A percentile compares a stretch with the other conserved stretches of the same genome.
phyloP scores from a whole-genome alignment of 305 asterid genomes.

The Fraxinus albicans region DNA sequence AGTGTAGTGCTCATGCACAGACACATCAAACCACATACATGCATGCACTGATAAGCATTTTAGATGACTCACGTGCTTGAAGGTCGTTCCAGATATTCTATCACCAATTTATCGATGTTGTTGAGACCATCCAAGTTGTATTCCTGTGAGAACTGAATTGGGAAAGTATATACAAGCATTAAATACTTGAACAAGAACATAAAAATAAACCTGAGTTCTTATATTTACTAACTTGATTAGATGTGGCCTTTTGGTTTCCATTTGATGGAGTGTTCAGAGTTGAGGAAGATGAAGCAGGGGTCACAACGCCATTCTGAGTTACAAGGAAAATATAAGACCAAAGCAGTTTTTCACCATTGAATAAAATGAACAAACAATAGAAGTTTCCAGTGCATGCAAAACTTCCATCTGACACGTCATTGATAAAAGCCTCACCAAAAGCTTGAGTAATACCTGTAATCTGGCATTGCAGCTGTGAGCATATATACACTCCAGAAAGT shows the following conservation, averaged over 20 bases:
- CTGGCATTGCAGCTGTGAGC: slow-evolving; percentile 46
- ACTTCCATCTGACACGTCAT: slow-evolving; percentile 6
- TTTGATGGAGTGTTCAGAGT: slow-evolving; percentile 27
- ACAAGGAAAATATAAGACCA: slow-evolving; percentile 13
- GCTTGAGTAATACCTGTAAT: slow-evolving; percentile 47
- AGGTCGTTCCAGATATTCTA: slow-evolving; percentile 66
- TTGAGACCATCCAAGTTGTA: slow-evolving; percentile 66
- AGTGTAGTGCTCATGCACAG: not conserved
- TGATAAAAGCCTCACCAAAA: not conserved
- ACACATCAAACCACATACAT: not conserved
- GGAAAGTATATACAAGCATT: not conserved
- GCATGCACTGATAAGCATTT: slow-evolving; percentile 2
- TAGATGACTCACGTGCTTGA: slow-evolving; percentile 55
- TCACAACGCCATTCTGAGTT: slow-evolving; percentile 41
- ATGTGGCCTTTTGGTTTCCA: slow-evolving; percentile 36
- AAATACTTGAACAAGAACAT: not conserved
- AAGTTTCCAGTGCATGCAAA: slow-evolving; percentile 7
- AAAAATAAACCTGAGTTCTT: not conserved
- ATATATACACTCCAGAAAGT: slow-evolving; percentile 70
- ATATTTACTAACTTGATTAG: slow-evolving; percentile 53
- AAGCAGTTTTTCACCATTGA: not conserved
- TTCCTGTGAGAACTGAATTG: slow-evolving; percentile 26
- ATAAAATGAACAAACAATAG: not conserved
- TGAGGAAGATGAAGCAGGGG: slow-evolving; percentile 34
- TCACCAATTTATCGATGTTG: slow-evolving; percentile 61